A percentile compares a stretch with the other conserved stretches of the same genome.
These are phyloP conservation scores for Lophiotrema nucula DNA, from an alignment of 495 filamentous ascomycete genomes.

Conservation along the genomic window DNA sequence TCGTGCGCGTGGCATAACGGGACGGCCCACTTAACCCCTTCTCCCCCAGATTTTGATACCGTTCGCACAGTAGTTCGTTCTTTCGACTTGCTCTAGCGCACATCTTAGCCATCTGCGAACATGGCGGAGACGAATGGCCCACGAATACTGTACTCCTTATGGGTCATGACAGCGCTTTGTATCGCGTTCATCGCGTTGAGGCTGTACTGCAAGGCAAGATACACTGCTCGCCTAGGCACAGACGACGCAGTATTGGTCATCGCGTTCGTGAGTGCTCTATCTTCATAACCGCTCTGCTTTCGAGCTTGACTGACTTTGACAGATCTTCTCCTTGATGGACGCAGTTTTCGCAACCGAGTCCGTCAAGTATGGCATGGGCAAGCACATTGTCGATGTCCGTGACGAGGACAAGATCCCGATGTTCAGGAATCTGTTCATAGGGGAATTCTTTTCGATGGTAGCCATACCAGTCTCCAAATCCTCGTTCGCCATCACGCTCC, in stretches of 20 bases:
- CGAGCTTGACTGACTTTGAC: background rate
- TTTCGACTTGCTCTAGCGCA: background rate
- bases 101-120: background rate
- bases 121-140: slow-evolving; percentile 6
- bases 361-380: slow-evolving; percentile 10
- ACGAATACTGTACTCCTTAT: slow-evolving; percentile 1
- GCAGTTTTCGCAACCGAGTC: slow-evolving; percentile 4
- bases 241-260: slow-evolving; percentile 4
- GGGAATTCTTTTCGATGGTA: slow-evolving; percentile 12
- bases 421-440: slow-evolving; percentile 7
- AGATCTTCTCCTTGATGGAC: slow-evolving; percentile 5
- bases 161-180: slow-evolving; percentile 1
- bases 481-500: slow-evolving; percentile 12
- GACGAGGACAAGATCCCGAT: background rate
- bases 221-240: background rate
- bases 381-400: background rate
- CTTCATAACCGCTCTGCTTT: background rate
- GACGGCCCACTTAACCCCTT: background rate
- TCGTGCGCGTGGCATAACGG: background rate
- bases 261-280: background rate
- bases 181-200: slow-evolving; percentile 5
- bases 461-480: slow-evolving; percentile 7
- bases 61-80: background rate
- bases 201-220: background rate
- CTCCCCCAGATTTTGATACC: background rate